phyloP scores from a whole-genome alignment of 495 filamentous ascomycete genomes.

The Filosporella fistucella region DNA sequence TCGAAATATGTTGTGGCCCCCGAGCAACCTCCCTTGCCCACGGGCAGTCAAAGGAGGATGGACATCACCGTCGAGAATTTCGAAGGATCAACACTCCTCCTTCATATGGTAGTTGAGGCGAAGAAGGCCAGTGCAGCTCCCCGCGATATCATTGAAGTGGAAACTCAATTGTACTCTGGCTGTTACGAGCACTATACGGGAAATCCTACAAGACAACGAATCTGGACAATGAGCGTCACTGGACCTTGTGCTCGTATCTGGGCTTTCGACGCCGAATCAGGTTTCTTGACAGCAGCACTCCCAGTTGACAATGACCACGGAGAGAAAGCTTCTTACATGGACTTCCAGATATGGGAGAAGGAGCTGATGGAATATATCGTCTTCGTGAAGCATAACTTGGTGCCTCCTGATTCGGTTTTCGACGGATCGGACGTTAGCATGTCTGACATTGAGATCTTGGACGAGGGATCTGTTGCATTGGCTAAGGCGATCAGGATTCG shows the following conservation, averaged over 20 bases:
- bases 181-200: constrained; percentile 4
- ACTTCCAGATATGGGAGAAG: background rate
- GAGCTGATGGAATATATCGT: constrained; percentile 2
- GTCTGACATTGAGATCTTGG: constrained; percentile 5
- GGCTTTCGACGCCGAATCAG: constrained; percentile 4
- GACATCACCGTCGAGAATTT: constrained; percentile 3
- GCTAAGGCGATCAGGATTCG: constrained; percentile 3
- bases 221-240: constrained; percentile 2
- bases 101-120: background rate
- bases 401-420: constrained; percentile 2
- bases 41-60: background rate
- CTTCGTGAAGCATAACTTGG: constrained; percentile 1
- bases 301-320: constrained; percentile 3
- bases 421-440: constrained; percentile 1
- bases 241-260: constrained; percentile 1
- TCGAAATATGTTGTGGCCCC: background rate
- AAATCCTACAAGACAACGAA: constrained; percentile 1
- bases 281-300: constrained; percentile 2
- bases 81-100: background rate
- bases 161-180: constrained; percentile 3
- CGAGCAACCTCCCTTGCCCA: constrained; percentile 1
- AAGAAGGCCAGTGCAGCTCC: background rate
- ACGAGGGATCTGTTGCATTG: constrained; percentile 1
- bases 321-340: constrained; percentile 1
- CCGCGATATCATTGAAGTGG: background rate